phyloP scores from a whole-genome alignment of 2,329 filamentous ascomycete species.

The Colletotrichum lini region DNA sequence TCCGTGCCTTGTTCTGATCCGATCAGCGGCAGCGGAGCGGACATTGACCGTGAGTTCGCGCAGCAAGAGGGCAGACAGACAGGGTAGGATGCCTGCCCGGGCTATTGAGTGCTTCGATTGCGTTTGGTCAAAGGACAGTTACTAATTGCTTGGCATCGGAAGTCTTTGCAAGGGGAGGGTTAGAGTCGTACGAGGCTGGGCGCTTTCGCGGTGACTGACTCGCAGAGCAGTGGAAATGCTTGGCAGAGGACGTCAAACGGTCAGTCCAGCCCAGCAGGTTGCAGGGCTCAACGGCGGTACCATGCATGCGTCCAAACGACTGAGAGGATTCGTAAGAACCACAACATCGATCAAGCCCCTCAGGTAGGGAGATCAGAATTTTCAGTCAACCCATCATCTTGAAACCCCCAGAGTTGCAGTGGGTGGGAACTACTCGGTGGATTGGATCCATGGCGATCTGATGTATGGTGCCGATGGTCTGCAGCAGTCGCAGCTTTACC shows the following conservation, averaged over 20 bases:
- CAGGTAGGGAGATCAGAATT: conserved; percentile 10
- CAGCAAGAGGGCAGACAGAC: not conserved
- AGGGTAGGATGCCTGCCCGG: not conserved
- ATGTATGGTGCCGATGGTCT: conserved; percentile 4
- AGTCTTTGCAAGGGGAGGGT: conserved; percentile 22
- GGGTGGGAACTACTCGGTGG: conserved; percentile 25
- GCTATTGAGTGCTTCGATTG: conserved; percentile 13
- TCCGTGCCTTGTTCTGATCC: not conserved
- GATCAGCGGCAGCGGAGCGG: not conserved
- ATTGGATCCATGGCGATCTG: conserved; percentile 7
- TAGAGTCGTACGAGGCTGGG: conserved; percentile 36
- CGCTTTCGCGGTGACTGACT: conserved; percentile 31
- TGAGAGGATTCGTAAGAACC: not conserved
- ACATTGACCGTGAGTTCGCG: conserved; percentile 20
- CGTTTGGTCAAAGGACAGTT: conserved; percentile 23
- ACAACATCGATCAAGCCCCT: not conserved
- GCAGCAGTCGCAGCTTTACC: not conserved
- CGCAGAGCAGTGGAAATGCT: conserved; percentile 17
- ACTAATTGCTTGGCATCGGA: conserved; percentile 37
- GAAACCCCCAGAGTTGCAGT: conserved; percentile 33
- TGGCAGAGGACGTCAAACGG: conserved; percentile 15
- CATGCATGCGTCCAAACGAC: not conserved
- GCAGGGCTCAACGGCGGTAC: conserved; percentile 1
- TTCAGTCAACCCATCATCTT: conserved; percentile 24
- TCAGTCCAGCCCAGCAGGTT: not conserved